Conservation (phyloP, 257 asterid genomes). For the Handroanthus guayacan region DNA sequence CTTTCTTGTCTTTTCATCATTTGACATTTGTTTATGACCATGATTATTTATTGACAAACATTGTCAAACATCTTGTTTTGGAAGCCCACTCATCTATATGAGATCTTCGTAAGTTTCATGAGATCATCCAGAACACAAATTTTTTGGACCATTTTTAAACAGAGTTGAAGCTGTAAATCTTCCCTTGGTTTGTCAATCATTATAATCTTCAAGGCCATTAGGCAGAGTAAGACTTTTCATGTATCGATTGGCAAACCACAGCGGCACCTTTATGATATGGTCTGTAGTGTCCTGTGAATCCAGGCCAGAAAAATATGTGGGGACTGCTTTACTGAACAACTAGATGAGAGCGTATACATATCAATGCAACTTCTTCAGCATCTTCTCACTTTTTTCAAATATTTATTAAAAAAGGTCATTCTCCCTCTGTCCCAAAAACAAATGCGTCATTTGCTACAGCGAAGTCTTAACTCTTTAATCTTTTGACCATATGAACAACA, state of each 20-base stretch:
- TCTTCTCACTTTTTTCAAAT: not conserved
- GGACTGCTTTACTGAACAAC: not conserved
- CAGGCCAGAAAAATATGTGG: not conserved
- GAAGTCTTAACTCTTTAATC: not conserved
- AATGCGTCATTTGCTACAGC: not conserved
- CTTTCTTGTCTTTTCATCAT: conserved; percentile 27
- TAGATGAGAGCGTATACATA: not conserved
- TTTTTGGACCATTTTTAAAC: not conserved
- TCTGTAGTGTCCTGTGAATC: not conserved
- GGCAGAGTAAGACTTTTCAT: not conserved
- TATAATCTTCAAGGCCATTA: conserved; percentile 1
- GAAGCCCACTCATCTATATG: not conserved
- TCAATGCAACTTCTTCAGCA: not conserved
- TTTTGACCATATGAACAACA: not conserved
- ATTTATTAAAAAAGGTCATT: not conserved
- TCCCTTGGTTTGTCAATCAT: not conserved
- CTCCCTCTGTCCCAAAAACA: not conserved
- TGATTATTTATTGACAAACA: conserved; percentile 31
- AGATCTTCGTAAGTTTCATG: conserved; percentile 18
- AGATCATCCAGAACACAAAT: not conserved
- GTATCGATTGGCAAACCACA: not conserved
- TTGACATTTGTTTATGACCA: conserved; percentile 14
- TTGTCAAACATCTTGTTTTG: conserved; percentile 10
- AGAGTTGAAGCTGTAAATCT: not conserved
- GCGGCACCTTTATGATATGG: not conserved